Percentiles rank a stretch among this genome's conserved stretches.
These are phyloP conservation scores for Hypoxylon sp. DNA, from an alignment of 2,329 filamentous ascomycete genomes.

Conservation along the genomic window DNA sequence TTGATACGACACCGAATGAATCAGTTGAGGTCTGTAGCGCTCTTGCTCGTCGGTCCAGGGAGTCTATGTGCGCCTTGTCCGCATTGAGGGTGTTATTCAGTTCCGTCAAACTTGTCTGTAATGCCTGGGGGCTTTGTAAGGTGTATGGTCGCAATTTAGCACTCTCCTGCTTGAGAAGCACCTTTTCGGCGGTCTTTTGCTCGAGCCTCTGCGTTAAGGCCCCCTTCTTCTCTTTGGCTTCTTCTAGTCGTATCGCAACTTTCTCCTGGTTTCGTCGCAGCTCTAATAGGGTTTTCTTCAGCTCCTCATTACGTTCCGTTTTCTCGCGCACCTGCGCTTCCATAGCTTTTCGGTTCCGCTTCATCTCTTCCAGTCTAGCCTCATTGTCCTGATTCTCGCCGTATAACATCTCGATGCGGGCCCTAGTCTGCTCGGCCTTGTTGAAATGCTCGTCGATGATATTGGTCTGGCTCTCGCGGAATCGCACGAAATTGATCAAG, in stretches of 20 bases:
- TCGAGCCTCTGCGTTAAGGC: conserved; percentile 79
- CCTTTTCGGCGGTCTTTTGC: conserved; percentile 75
- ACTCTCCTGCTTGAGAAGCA: conserved; percentile 84
- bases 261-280: conserved; percentile 84
- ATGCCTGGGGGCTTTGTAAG: conserved; percentile 83
- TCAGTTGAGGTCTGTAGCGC: conserved; percentile 92
- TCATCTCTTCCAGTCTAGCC: conserved; percentile 81
- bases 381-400: conserved; percentile 90
- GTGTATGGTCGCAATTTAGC: conserved; percentile 93
- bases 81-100: conserved; percentile 80
- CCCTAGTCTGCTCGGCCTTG: conserved; percentile 86
- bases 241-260: conserved; percentile 84
- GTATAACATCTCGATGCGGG: conserved; percentile 87
- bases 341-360: conserved; percentile 80
- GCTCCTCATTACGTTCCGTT: conserved; percentile 84
- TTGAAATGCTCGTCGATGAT: conserved; percentile 96
- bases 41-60: conserved; percentile 85
- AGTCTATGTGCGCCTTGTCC: conserved; percentile 88
- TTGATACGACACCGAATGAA: conserved; percentile 84
- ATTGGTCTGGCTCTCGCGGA: conserved; percentile 89
- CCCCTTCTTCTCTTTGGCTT: conserved; percentile 82
- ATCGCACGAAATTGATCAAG: conserved; percentile 98
- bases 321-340: conserved; percentile 87
- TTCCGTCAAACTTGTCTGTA: conserved; percentile 85
- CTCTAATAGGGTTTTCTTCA: conserved; percentile 85